These are phyloP conservation scores for Ceratobasidium sp. DNA, from an alignment of 1,284 basidiomycete species.

Conservation along the genomic window DNA sequence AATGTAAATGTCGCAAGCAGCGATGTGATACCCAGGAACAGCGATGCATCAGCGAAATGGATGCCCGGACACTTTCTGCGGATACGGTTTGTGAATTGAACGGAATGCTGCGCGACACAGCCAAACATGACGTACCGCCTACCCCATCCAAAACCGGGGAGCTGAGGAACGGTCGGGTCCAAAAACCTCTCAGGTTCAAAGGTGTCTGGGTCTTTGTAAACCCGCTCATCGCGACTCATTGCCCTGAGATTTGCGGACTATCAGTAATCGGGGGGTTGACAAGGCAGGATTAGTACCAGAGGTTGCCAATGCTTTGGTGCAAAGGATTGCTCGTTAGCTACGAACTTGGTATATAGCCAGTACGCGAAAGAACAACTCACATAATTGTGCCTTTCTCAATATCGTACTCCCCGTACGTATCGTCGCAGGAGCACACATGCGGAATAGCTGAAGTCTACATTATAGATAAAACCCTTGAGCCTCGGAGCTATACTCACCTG, in stretches of 20 bases:
- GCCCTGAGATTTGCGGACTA: conserved; percentile 14
- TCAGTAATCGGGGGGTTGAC: not conserved
- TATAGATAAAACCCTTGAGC: no score
- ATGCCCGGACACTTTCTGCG: conserved; percentile 33
- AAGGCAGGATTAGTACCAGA: conserved; percentile 1
- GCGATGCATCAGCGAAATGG: conserved; percentile 22
- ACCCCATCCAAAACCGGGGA: conserved; percentile 29
- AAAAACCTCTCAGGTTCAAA: conserved; percentile 33
- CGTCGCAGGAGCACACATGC: conserved; percentile 6
- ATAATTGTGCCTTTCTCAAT: conserved; percentile 19
- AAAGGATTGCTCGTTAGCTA: no score
- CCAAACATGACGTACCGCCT: not conserved
- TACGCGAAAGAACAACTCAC: not conserved
- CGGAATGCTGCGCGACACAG: no score
- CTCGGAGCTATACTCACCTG: no score
- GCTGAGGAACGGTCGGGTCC: conserved; percentile 6
- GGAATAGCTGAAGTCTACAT: conserved; percentile 2
- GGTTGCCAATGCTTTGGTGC: not conserved
- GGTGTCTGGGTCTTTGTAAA: not conserved
- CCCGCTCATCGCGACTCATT: conserved; percentile 28
- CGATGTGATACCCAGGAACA: conserved; percentile 21
- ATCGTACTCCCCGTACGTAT: conserved; percentile 8
- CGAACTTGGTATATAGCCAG: no score
- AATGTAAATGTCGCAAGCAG: conserved; percentile 44
- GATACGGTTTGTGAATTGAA: no score